Evolutionary conservation across 352 stramenopile species (phyloP).

Genomic region (Blastocystis sp.): DNA sequence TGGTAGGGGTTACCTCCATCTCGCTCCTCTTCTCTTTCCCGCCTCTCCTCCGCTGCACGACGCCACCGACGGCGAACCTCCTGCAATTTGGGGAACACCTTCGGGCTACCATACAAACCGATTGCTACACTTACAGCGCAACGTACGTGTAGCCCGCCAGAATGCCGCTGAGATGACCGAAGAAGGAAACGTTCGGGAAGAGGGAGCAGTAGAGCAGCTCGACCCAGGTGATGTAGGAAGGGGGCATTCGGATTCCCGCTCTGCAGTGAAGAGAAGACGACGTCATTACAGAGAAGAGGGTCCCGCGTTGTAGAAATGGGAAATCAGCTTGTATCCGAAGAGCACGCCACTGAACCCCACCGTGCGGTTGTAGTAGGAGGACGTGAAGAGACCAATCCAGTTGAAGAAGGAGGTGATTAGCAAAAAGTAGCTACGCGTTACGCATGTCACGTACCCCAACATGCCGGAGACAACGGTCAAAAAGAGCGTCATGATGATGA

Average conservation of each 20-base stretch:
- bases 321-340: conserved; percentile 30
- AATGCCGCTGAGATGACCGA: conserved; percentile 46
- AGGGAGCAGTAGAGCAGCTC: conserved; percentile 18
- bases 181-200: conserved; percentile 30
- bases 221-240: neutral
- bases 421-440: neutral
- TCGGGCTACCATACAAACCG: neutral
- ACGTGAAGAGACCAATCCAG: neutral
- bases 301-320: neutral
- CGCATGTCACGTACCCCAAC: neutral
- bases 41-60: neutral
- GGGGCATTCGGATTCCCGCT: neutral
- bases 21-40: neutral
- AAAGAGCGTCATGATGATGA: conserved; percentile 11
- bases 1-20: neutral
- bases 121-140: neutral
- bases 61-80: neutral
- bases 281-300: neutral
- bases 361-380: neutral
- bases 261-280: neutral
- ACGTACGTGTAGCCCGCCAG: conserved; percentile 37
- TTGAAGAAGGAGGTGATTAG: neutral
- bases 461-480: neutral
- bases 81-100: neutral
- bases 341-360: conserved; percentile 26